Conservation (phyloP, 148 eudicot genomes). For the Rhododendron williamsianum region DNA sequence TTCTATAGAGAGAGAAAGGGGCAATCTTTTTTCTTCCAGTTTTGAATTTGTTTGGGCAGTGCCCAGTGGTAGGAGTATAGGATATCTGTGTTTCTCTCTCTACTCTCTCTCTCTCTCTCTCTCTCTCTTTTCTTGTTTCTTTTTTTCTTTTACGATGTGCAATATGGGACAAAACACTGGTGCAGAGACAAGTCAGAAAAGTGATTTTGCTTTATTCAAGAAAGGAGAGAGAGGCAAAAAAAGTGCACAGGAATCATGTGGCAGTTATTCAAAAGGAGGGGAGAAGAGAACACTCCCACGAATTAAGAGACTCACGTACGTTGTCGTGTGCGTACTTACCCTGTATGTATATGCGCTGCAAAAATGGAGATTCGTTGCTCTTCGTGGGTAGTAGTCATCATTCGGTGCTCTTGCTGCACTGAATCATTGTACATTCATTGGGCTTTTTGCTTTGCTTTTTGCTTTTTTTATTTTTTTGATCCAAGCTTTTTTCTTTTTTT, state of each 20-base stretch:
- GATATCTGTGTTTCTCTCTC: not conserved
- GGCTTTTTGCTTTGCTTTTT: not conserved
- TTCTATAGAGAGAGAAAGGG: not conserved
- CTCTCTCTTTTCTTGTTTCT: not conserved
- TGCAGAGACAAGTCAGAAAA: not conserved
- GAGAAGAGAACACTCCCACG: not conserved
- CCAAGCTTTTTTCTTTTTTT: too few relatives aligned
- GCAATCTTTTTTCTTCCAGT: not conserved
- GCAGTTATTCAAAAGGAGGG: conserved; percentile 27
- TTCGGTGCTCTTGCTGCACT: not conserved
- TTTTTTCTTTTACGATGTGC: not conserved
- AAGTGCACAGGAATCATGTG: conserved; percentile 37
- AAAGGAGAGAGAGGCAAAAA: not conserved
- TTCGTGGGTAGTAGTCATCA: not conserved
- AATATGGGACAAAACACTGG: conserved; percentile 11
- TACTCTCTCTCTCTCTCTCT: not conserved
- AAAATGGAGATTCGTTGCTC: not conserved
- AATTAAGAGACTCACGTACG: conserved; percentile 20
- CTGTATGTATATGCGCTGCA: not conserved
- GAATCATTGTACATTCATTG: not conserved
- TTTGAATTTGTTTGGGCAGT: not conserved
- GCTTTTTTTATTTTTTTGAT: too few relatives aligned
- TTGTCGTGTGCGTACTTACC: not conserved
- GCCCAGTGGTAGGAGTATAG: not conserved
- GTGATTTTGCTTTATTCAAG: conserved; percentile 2